phyloP scores from a whole-genome alignment of 2,329 filamentous ascomycete genomes.

The Drechslerella dactyloides region DNA sequence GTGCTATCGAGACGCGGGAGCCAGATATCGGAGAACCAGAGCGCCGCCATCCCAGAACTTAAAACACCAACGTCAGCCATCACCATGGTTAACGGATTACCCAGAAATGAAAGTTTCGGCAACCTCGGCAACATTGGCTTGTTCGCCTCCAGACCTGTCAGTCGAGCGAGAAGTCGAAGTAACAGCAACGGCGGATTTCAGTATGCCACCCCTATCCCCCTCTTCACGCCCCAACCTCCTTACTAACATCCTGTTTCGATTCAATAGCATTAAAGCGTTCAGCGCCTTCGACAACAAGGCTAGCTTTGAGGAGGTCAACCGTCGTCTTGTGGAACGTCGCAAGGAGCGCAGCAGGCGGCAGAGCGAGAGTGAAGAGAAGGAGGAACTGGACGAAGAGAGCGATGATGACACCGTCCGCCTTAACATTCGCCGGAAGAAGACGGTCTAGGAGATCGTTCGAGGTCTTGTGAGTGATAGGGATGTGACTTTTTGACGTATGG shows the following conservation, averaged over 20 bases:
- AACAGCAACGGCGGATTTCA: slow-evolving; percentile 67
- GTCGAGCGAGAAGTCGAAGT: slow-evolving; percentile 73
- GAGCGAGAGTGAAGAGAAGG: slow-evolving; percentile 47
- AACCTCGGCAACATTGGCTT: slow-evolving; percentile 86
- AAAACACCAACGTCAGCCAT: slow-evolving; percentile 25
- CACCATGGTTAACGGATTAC: slow-evolving; percentile 57
- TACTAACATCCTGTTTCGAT: slow-evolving; percentile 5
- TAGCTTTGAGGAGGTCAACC: slow-evolving; percentile 55
- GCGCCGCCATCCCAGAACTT: slow-evolving; percentile 31
- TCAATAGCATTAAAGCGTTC: slow-evolving; percentile 66
- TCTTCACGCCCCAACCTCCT: slow-evolving; percentile 50
- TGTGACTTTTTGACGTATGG: slow-evolving; percentile 33
- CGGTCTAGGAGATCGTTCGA: slow-evolving; percentile 47
- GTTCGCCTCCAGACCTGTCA: slow-evolving; percentile 83
- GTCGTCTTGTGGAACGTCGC: slow-evolving; percentile 64
- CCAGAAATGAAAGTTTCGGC: slow-evolving; percentile 90
- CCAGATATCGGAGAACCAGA: slow-evolving; percentile 48
- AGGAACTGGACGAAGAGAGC: slow-evolving; percentile 55
- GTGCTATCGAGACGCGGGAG: slow-evolving; percentile 50
- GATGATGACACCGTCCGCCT: slow-evolving; percentile 55
- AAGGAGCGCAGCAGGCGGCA: slow-evolving; percentile 58
- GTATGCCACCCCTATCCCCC: slow-evolving; percentile 68
- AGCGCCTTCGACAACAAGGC: slow-evolving; percentile 54
- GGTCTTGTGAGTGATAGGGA: slow-evolving; percentile 44
- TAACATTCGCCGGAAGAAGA: slow-evolving; percentile 50